Conservation (phyloP, 2,329 filamentous ascomycete species). For the Venturia pyrina region DNA sequence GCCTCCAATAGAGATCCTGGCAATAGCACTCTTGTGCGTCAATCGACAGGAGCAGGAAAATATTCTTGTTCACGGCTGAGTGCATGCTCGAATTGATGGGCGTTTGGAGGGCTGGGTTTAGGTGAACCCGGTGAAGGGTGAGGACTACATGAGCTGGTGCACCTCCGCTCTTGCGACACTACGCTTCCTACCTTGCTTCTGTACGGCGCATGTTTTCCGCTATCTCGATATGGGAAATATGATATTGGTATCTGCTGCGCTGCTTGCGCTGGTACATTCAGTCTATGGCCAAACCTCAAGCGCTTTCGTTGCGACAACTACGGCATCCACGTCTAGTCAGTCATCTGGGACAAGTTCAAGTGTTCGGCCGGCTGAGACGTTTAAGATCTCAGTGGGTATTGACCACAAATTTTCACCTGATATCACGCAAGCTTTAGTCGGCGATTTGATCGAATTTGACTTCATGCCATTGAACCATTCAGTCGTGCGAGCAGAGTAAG, state of each 20-base stretch:
- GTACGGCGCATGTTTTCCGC: neutral
- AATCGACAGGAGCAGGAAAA: neutral
- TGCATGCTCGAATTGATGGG: slow-evolving; percentile 2
- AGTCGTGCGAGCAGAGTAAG: slow-evolving; percentile 15
- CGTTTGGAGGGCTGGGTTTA: neutral
- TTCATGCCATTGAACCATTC: slow-evolving; percentile 17
- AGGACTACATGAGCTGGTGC: neutral
- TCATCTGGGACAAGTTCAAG: neutral
- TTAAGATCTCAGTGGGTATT: slow-evolving; percentile 11
- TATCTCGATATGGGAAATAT: neutral
- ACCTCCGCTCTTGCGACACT: neutral
- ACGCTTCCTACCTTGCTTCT: neutral
- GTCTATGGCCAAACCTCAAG: neutral
- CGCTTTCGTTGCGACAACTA: neutral
- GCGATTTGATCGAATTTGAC: slow-evolving; percentile 16
- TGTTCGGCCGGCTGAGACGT: neutral
- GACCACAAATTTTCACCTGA: slow-evolving; percentile 15
- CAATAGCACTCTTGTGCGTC: neutral
- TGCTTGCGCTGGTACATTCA: neutral
- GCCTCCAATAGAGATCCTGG: neutral
- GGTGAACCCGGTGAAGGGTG: neutral
- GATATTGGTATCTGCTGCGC: neutral
- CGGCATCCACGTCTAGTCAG: neutral
- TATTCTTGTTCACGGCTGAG: neutral
- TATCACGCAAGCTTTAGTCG: slow-evolving; percentile 13